These are phyloP conservation scores for Macrolepiota albuminosa DNA, from an alignment of 768 basidiomycete genomes.

Conservation along the genomic window DNA sequence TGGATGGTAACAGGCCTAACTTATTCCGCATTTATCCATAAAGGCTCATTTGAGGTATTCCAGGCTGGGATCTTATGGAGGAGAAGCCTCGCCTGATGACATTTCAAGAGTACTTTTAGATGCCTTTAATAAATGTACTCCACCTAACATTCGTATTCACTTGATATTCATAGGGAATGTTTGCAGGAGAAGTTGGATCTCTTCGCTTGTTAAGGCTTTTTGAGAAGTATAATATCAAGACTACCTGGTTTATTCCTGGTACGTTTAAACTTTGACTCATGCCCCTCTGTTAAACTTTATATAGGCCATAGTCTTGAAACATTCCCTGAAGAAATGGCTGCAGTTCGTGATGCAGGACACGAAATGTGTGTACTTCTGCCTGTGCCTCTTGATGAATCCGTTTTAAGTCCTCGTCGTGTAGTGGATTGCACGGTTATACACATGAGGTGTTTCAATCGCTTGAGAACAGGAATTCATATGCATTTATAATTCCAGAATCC, in stretches of 20 bases:
- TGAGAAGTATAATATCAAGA: conserved; percentile 58
- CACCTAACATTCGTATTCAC: not conserved
- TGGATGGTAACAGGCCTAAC: conserved; percentile 46
- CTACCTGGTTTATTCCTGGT: conserved; percentile 79
- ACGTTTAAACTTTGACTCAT: not conserved
- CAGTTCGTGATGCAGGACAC: conserved; percentile 67
- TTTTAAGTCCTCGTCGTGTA: conserved; percentile 15
- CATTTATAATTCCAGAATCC: conserved; percentile 44
- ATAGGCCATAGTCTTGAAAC: conserved; percentile 70
- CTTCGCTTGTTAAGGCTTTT: conserved; percentile 69
- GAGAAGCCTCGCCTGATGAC: conserved; percentile 66
- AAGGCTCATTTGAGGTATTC: not conserved
- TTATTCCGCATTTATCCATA: not conserved
- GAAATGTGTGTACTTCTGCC: conserved; percentile 44
- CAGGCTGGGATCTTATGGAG: conserved; percentile 72
- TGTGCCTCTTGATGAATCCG: not conserved
- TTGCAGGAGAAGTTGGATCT: conserved; percentile 70
- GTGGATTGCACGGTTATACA: conserved; percentile 66
- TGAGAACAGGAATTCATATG: not conserved
- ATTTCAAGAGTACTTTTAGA: conserved; percentile 51
- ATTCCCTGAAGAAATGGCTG: conserved; percentile 65
- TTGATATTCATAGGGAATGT: conserved; percentile 45
- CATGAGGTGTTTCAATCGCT: conserved; percentile 44
- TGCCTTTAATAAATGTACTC: not conserved
- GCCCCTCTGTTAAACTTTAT: not conserved